Conservation (phyloP, 2,329 filamentous ascomycete species). For the Hymenoscyphus fructigenus region DNA sequence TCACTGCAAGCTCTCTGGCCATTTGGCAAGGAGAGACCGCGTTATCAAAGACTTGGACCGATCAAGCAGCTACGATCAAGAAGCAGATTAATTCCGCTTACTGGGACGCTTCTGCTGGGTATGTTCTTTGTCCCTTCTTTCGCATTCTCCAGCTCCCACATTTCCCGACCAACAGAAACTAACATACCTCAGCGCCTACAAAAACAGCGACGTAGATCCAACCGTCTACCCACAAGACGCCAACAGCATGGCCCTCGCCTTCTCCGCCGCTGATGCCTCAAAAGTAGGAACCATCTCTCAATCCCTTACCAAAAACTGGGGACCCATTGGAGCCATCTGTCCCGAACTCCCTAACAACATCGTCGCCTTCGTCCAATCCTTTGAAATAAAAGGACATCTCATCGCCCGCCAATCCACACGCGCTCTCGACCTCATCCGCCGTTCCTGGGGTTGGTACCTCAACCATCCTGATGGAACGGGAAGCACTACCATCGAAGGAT, state of each 20-base stretch:
- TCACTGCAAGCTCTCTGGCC: slow-evolving; percentile 46
- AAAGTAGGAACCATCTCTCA: slow-evolving; percentile 41
- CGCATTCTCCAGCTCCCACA: not conserved
- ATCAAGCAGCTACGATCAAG: slow-evolving; percentile 24
- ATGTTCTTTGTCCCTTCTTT: slow-evolving; percentile 4
- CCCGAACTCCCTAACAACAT: slow-evolving; percentile 59
- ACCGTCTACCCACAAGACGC: slow-evolving; percentile 59
- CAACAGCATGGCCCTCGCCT: slow-evolving; percentile 53
- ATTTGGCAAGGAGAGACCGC: slow-evolving; percentile 38
- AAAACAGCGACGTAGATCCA: slow-evolving; percentile 47
- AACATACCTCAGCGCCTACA: slow-evolving; percentile 28
- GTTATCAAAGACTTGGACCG: slow-evolving; percentile 20
- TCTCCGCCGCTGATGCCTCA: slow-evolving; percentile 22
- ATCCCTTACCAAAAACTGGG: slow-evolving; percentile 43
- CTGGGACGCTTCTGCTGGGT: slow-evolving; percentile 28
- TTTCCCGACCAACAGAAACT: slow-evolving; percentile 17
- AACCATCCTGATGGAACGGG: slow-evolving; percentile 56
- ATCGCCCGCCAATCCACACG: slow-evolving; percentile 46
- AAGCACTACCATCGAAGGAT: slow-evolving; percentile 60
- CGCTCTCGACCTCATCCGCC: slow-evolving; percentile 55
- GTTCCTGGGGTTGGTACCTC: slow-evolving; percentile 61
- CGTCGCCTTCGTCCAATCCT: slow-evolving; percentile 56
- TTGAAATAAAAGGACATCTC: slow-evolving; percentile 60
- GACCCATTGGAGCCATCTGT: slow-evolving; percentile 51
- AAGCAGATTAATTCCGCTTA: slow-evolving; percentile 25